These are phyloP conservation scores for Quercus aquifolioides DNA, from an alignment of 306 rosid genomes.

Conservation along the genomic window DNA sequence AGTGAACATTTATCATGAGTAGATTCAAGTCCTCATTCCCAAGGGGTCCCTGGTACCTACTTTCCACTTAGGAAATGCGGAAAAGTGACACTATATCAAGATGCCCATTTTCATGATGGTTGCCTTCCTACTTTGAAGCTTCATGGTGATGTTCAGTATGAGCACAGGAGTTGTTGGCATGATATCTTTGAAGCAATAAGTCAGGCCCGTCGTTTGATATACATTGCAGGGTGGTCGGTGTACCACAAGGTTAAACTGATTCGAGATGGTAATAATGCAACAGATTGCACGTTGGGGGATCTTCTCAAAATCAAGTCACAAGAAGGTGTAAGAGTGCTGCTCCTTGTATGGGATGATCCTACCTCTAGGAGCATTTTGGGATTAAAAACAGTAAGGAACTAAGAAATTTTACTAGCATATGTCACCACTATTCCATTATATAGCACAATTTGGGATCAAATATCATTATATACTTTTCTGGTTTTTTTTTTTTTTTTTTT, in stretches of 20 bases:
- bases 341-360: slow-evolving; percentile 95
- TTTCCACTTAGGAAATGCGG: slow-evolving; percentile 83
- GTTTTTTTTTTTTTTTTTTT: background rate
- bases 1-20: slow-evolving; percentile 37
- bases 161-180: slow-evolving; percentile 66
- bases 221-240: slow-evolving; percentile 90
- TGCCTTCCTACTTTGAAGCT: slow-evolving; percentile 54
- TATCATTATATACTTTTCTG: background rate
- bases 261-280: slow-evolving; percentile 39
- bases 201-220: slow-evolving; percentile 65
- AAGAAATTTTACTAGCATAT: slow-evolving; percentile 11
- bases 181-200: slow-evolving; percentile 71
- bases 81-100: slow-evolving; percentile 77
- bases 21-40: slow-evolving; percentile 40
- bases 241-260: slow-evolving; percentile 63
- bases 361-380: slow-evolving; percentile 71
- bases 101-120: slow-evolving; percentile 67
- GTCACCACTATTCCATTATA: background rate
- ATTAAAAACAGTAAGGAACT: slow-evolving; percentile 49
- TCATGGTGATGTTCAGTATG: slow-evolving; percentile 37
- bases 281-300: slow-evolving; percentile 52
- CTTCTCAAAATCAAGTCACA: slow-evolving; percentile 79
- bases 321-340: slow-evolving; percentile 88
- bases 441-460: background rate
- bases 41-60: slow-evolving; percentile 69